phyloP scores from a whole-genome alignment of 2,329 filamentous ascomycete genomes.

The Metarhizium anisopliae region DNA sequence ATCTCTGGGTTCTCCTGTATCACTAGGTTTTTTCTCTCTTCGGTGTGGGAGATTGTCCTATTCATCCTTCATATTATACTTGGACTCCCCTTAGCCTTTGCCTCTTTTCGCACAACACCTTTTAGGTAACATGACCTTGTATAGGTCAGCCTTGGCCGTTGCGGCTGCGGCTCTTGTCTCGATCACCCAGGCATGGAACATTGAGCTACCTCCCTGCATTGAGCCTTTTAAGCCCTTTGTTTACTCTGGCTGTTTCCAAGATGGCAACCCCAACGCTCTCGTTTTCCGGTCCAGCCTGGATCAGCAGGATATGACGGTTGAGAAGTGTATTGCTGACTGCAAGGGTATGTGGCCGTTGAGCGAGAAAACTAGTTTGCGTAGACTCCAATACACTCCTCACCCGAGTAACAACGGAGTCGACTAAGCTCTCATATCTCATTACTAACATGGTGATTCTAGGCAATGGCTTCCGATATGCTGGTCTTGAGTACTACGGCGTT shows the following conservation, averaged over 20 bases:
- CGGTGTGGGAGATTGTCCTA: not conserved
- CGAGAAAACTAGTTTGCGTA: not conserved
- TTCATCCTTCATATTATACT: not conserved
- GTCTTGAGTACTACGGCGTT: slow-evolving; percentile 40
- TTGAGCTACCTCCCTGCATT: slow-evolving; percentile 35
- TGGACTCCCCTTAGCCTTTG: not conserved
- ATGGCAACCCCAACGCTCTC: slow-evolving; percentile 27
- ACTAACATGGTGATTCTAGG: slow-evolving; percentile 15
- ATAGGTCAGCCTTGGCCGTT: slow-evolving; percentile 19
- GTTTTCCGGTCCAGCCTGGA: slow-evolving; percentile 31
- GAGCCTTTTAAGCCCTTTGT: slow-evolving; percentile 37
- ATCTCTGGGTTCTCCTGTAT: not conserved
- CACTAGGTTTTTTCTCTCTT: not conserved
- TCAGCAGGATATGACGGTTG: slow-evolving; percentile 34
- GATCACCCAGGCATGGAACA: slow-evolving; percentile 29
- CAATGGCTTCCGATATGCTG: slow-evolving; percentile 41
- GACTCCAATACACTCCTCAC: not conserved
- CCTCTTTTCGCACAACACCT: not conserved
- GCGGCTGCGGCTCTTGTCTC: slow-evolving; percentile 29
- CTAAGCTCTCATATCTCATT: not conserved
- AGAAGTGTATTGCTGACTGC: slow-evolving; percentile 38
- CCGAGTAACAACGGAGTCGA: not conserved
- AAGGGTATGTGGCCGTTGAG: slow-evolving; percentile 28
- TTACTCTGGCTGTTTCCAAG: slow-evolving; percentile 38
- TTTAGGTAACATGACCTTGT: slow-evolving; percentile 7